Evolutionary conservation across 139 green algal species (phyloP).

Genomic region (Micractinium conductrix): DNA sequence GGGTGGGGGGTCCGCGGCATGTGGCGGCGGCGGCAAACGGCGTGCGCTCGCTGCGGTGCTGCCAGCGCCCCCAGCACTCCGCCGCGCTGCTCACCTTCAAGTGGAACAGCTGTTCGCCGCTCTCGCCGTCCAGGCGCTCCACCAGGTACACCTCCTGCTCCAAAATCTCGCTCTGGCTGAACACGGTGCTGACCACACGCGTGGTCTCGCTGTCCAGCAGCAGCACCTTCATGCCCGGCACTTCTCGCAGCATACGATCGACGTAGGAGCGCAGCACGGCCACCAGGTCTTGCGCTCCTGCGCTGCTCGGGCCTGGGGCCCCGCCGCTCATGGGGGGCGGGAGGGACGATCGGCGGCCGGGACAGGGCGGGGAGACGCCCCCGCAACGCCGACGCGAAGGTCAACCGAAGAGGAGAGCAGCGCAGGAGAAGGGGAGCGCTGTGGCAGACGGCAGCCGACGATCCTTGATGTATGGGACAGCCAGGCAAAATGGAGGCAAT

Average conservation of each 20-base stretch:
- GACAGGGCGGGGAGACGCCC: background rate
- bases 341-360: background rate
- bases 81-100: constrained; percentile 73
- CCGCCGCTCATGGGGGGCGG: background rate
- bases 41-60: too few relatives aligned
- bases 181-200: constrained; percentile 76
- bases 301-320: too few relatives aligned
- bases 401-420: background rate
- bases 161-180: constrained; percentile 91
- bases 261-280: constrained; percentile 64
- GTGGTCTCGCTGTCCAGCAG: constrained; percentile 94
- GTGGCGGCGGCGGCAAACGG: too few relatives aligned
- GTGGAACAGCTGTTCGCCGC: constrained; percentile 74
- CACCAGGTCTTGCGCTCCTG: constrained; percentile 59
- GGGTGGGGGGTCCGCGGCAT: too few relatives aligned
- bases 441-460: background rate
- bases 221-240: constrained; percentile 90
- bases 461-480: background rate
- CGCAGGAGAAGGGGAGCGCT: background rate
- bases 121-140: constrained; percentile 78
- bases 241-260: constrained; percentile 65
- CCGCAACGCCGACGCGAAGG: background rate
- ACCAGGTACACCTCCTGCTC: constrained; percentile 93
- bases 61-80: background rate
- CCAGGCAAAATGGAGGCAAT: background rate